Evolutionary conservation across 345 rosid genomes (phyloP), one percentile per base, ranked within the genome.

Genomic region (Melaleuca quinquenervia): DNA sequence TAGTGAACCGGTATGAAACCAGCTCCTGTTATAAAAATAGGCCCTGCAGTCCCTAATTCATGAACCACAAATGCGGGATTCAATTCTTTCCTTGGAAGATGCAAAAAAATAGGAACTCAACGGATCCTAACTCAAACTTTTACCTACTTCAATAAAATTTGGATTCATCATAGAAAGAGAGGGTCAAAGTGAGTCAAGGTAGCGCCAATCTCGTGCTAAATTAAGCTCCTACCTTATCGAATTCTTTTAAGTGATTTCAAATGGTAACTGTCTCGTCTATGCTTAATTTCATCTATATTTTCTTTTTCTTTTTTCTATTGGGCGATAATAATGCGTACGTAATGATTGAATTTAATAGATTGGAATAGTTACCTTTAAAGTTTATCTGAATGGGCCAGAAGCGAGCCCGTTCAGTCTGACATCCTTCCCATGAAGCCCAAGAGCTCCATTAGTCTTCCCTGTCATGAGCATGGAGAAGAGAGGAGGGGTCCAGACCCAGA

Each of bases 351-450:
- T 41, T 41, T 41, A 41, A 41, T 41, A 41, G 41, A 41, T 41
- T 2, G 4, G 13, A 0, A 2, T 4, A 0, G 1, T 2, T n/a
- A 0, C n/a, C 2, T 58, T 58, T 58, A n/a, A 0, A n/a, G 70
- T 32, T 32, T 16, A 64, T 32, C 24, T 32, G 70, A 36, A 70
- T 36, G 80, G 80, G 80, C 26, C 78, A 32, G 24, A 32, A 20
- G 12, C 32, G 32, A 70, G 76, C 76, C 76, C 44, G 44, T 32
- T 62, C 41, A 7, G 21, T 62, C 15, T 8, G 45, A 16, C 7
- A 1, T 64, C 76, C 4, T 32, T 32, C 29, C 24, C 76, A 64
- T 8, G 76, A 64, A 70, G 48, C 48, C 80, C 48, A 70, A 36
- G 32, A 36, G 26, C 80, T 36, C 80, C 26, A 8, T 36, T 6